Conservation (phyloP, 1,139 yeast genomes). For the Debaryomycetaceae sp. region DNA sequence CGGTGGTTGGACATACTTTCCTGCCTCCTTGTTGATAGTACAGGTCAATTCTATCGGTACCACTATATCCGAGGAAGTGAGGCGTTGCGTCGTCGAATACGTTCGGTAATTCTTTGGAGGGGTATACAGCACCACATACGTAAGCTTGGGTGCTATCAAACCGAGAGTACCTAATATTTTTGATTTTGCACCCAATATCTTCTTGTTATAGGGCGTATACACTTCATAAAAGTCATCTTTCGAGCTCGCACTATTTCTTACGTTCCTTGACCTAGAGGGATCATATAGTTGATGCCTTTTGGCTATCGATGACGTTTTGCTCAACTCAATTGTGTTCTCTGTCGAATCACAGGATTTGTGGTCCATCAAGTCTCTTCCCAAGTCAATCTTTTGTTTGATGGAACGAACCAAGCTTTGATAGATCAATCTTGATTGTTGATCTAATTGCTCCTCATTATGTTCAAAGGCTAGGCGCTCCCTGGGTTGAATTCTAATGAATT, state of each 20-base stretch:
- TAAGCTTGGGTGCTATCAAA: slow-evolving; percentile 26
- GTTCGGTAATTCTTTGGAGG: slow-evolving; percentile 11
- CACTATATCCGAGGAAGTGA: slow-evolving; percentile 6
- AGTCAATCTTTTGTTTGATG: background rate
- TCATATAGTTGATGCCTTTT: background rate
- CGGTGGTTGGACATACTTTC: slow-evolving; percentile 9
- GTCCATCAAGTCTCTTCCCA: background rate
- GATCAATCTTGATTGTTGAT: background rate
- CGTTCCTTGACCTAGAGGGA: background rate
- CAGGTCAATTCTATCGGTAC: slow-evolving; percentile 36
- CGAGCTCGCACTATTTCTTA: slow-evolving; percentile 2
- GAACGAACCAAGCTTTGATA: background rate
- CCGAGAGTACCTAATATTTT: slow-evolving; percentile 31
- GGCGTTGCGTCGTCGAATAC: slow-evolving; percentile 10
- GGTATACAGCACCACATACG: slow-evolving; percentile 20
- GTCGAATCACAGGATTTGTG: background rate
- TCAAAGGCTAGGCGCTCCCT: background rate
- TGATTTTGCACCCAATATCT: slow-evolving; percentile 24
- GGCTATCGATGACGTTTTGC: background rate
- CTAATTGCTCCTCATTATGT: background rate
- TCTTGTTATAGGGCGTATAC: slow-evolving; percentile 28
- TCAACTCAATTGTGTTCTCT: background rate
- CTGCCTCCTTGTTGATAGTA: slow-evolving; percentile 4
- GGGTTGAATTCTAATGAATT: slow-evolving; percentile 30
- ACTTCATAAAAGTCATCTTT: slow-evolving; percentile 20